Percentiles rank a stretch among this genome's conserved stretches.
Conservation (phyloP, 1,139 yeast genomes). For the Tardiomyces blankii region DNA sequence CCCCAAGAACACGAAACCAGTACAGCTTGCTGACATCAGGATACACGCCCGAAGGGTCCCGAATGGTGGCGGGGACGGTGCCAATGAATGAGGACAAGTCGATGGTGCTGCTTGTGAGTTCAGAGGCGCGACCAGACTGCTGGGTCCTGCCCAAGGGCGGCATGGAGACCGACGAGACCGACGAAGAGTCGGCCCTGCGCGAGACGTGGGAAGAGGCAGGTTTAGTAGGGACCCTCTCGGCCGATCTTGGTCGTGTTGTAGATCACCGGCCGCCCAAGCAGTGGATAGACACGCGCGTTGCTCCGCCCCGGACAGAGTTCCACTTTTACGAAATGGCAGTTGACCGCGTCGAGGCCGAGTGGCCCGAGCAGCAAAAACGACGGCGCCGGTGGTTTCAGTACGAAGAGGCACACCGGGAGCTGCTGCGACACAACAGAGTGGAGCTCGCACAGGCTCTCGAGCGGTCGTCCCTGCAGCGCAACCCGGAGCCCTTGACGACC, state of each 20-base stretch:
- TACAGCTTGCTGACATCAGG: constrained; percentile 19
- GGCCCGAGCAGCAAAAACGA: constrained; percentile 65
- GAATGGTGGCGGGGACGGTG: constrained; percentile 87
- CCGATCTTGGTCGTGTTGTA: constrained; percentile 49
- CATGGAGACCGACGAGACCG: constrained; percentile 72
- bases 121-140: constrained; percentile 50
- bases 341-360: constrained; percentile 41
- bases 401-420: constrained; percentile 58
- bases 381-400: constrained; percentile 67
- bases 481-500: not conserved
- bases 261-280: constrained; percentile 61
- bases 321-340: constrained; percentile 74
- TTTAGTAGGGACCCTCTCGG: constrained; percentile 49
- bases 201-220: constrained; percentile 99
- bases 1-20: no score
- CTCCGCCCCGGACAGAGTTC: constrained; percentile 61
- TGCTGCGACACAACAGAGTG: constrained; percentile 21
- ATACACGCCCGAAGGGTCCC: constrained; percentile 49
- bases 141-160: constrained; percentile 98
- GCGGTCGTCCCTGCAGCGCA: constrained; percentile 1
- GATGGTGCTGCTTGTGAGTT: constrained; percentile 66
- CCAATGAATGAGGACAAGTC: constrained; percentile 47
- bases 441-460: constrained; percentile 15
- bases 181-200: constrained; percentile 51
- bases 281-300: constrained; percentile 30